Evolutionary conservation across 2,329 filamentous ascomycete genomes (phyloP), one percentile per base, ranked within the genome.

Genomic region (Drechslerella dactyloides): DNA sequence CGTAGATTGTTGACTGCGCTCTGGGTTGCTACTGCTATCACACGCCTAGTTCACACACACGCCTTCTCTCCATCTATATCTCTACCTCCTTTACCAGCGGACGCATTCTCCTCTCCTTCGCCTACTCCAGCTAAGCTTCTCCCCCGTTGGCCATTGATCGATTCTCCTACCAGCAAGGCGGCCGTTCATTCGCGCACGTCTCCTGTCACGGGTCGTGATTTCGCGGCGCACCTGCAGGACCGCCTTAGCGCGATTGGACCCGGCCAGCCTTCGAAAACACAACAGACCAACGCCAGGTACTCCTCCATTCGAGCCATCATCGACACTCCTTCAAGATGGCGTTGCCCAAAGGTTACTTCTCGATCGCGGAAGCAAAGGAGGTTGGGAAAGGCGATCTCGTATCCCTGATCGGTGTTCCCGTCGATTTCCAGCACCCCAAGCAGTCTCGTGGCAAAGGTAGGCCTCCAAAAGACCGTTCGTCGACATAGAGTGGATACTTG

Each of bases 221-320:
- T 40, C n/a, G 54, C 35, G 8, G 19, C 30, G 55, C 42, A 33
- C 21, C 55, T 59, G 55, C 55, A 59, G 37, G 27, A 33, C 27
- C 27, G 27, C 27, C 27, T 33, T 51, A 23, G 15, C 11, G 40
- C 42, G 15, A 27, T 44, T 51, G 24, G 48, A 66, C 54, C 46
- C 46, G 55, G 40, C 51, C 19, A 8, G 15, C 13, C n/a, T 23
- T n/a, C 62, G 24, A 70, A 70, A 62, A 63, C 58, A 44, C 66
- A 56, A 70, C 65, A 55, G 30, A 23, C 19, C 66, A 62, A 62
- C 65, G 57, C 52, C 44, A 44, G 48, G 21, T 40, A 51, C n/a
- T 35, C 10, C 19, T 50, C 11, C 23, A n/a, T 40, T 13, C 50
- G 8, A 33, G 5, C 19, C 40, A 46, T 24, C 27, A 27, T 23